Conservation (phyloP, 164 flowering plant genomes). For the Saururus chinensis region DNA sequence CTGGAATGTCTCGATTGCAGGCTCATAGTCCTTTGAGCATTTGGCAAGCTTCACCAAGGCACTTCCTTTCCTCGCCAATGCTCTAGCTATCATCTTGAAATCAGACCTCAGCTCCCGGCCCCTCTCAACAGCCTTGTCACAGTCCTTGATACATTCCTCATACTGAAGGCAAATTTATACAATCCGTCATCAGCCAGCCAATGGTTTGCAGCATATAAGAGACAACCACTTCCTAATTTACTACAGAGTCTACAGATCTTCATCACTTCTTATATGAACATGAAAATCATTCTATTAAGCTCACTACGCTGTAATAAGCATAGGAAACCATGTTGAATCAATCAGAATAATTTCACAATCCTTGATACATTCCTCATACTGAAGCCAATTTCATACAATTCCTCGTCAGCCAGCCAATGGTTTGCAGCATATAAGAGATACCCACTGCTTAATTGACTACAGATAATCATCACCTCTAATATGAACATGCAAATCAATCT, state of each 20-base stretch:
- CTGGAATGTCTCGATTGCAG: conserved; percentile 92
- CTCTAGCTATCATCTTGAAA: conserved; percentile 89
- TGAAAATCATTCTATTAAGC: too few species aligned
- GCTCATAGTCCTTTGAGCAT: conserved; percentile 74
- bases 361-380: conserved; percentile 92
- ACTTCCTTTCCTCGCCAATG: conserved; percentile 90
- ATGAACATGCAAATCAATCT: too few species aligned
- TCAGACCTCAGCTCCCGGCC: conserved; percentile 91
- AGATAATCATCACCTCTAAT: too few species aligned
- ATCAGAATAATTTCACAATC: conserved; percentile 71
- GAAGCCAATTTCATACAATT: conserved; percentile 1
- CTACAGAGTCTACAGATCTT: too few species aligned
- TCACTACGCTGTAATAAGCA: too few species aligned
- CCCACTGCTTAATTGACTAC: too few species aligned
- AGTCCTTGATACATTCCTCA: conserved; percentile 91
- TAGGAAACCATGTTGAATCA: too few species aligned
- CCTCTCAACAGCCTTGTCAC: conserved; percentile 95
- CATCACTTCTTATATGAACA: too few species aligned
- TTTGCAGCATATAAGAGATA: too few species aligned
- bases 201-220: too few species aligned
- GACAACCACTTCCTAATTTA: too few species aligned
- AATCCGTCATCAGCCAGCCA: neutral
- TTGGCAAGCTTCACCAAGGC: conserved; percentile 88
- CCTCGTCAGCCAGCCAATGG: too few species aligned
- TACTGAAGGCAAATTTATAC: conserved; percentile 31